Base-by-base conservation (phyloP, 148 eudicot species). In the Rhododendron simsii region DNA sequence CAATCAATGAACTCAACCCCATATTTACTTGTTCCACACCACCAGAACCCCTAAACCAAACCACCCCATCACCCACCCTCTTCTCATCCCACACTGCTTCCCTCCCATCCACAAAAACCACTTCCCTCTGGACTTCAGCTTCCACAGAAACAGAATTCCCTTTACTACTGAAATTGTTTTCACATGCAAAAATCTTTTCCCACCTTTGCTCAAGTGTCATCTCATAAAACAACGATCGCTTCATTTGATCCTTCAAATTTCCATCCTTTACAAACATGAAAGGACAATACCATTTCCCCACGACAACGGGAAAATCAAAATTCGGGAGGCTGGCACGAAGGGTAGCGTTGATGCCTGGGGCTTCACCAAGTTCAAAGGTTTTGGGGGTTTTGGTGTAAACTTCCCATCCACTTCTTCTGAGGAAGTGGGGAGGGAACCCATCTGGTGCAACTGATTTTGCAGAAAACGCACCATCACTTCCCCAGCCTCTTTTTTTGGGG, bases 221-320 rank as follows among this genome's bases (percentile, higher is more conserved):
- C 85, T 91, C 93, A 48, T 94, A 95, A 55, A 89, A 95, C 76
- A 89, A 30, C 0, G 96, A 91, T 5, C 48, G 63, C 78, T 93
- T 89, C 65, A 94, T 81, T 69, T 89, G 95, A 11, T 92, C 90
- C 41, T 84, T 91, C 59, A 87, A 87, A 0, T 86, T 86, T 10
- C 89, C 91, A 21, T 96, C 96, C 79, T 86, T 91, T 61, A 96
- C 86, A 67, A 96, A 93, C 90, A 94, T 87, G 84, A 95, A 95
- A 21, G 99, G 98, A 48, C 91, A 85, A 45, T 91, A 93, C 99
- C 99, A 93, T 65, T 92, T 96, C 28, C 96, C 99, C 16, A 96
- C 93, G 4, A 90, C 88, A 67, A 89, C 69, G 0, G 93, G 84
- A 45, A 88, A 89, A 41, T 86, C 83, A 45, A 92, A 89, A 21